These are phyloP conservation scores for Jackrogersella multiformis DNA, from an alignment of 495 filamentous ascomycete species.

Conservation along the genomic window DNA sequence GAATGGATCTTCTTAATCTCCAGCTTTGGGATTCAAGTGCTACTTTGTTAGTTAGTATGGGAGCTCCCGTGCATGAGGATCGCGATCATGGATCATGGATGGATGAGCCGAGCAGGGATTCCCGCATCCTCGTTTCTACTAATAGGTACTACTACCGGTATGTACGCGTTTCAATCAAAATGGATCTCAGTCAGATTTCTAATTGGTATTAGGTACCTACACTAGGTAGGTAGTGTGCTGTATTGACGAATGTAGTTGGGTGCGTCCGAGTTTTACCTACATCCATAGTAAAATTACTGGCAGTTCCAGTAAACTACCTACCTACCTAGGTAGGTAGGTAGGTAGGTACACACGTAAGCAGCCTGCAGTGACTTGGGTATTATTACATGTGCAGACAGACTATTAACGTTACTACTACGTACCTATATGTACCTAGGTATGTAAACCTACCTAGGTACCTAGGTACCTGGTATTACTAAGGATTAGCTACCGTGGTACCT, in stretches of 20 bases:
- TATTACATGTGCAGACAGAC: slow-evolving; percentile 12
- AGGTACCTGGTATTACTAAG: no score
- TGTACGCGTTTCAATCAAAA: slow-evolving; percentile 21
- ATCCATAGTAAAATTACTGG: no score
- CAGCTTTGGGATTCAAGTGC: no score
- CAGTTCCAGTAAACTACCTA: slow-evolving; percentile 8
- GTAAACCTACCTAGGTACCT: no score
- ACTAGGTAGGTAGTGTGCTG: no score
- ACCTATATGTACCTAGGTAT: no score
- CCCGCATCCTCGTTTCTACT: slow-evolving; percentile 8
- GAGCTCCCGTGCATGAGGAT: slow-evolving; percentile 41
- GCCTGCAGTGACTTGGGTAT: slow-evolving; percentile 10
- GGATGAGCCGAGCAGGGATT: slow-evolving; percentile 32
- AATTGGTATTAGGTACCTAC: not conserved
- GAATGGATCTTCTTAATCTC: slow-evolving; percentile 30
- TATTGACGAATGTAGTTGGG: not conserved
- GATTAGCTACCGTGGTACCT: no score
- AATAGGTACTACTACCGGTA: no score
- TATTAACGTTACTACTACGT: no score
- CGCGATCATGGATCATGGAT: slow-evolving; percentile 44
- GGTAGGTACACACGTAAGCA: slow-evolving; percentile 5
- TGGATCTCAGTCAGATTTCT: not conserved
- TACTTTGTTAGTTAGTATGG: slow-evolving; percentile 25
- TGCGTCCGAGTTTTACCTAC: not conserved
- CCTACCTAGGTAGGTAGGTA: no score